These are phyloP conservation scores for Solanum medicagineum DNA, from an alignment of 257 asterid species.

Conservation along the genomic window DNA sequence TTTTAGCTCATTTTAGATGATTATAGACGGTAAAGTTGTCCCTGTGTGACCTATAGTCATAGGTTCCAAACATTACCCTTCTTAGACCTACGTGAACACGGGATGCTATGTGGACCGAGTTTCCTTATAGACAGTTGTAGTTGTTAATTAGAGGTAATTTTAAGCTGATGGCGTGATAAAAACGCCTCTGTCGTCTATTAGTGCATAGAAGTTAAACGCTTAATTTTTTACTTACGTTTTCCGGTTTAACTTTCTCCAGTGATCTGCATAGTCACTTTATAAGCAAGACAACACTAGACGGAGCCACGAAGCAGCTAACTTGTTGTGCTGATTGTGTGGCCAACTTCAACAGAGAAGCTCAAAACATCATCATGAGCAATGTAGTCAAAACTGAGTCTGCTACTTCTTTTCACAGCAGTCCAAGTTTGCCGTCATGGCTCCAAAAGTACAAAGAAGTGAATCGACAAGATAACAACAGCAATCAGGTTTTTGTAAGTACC, in stretches of 20 bases:
- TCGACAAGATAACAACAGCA: not conserved
- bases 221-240: not conserved
- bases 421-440: constrained; percentile 72
- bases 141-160: too few species aligned
- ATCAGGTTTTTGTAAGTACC: constrained; percentile 19
- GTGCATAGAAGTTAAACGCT: not conserved
- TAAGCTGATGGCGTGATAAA: too few species aligned
- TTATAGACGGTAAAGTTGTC: too few species aligned
- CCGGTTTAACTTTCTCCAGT: constrained; percentile 10
- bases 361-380: not conserved
- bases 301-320: constrained; percentile 14
- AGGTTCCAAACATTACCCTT: too few species aligned
- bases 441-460: constrained; percentile 50
- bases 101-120: too few species aligned
- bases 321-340: constrained; percentile 38
- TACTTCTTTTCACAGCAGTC: not conserved
- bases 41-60: too few species aligned
- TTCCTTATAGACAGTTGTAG: too few species aligned
- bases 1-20: too few species aligned
- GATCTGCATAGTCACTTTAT: constrained; percentile 24
- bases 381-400: constrained; percentile 11
- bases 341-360: constrained; percentile 33
- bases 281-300: constrained; percentile 9
- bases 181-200: too few species aligned
- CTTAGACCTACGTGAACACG: too few species aligned